These are phyloP conservation scores for Leishmania turanica DNA, from an alignment of 208 protist genomes.

Conservation along the genomic window DNA sequence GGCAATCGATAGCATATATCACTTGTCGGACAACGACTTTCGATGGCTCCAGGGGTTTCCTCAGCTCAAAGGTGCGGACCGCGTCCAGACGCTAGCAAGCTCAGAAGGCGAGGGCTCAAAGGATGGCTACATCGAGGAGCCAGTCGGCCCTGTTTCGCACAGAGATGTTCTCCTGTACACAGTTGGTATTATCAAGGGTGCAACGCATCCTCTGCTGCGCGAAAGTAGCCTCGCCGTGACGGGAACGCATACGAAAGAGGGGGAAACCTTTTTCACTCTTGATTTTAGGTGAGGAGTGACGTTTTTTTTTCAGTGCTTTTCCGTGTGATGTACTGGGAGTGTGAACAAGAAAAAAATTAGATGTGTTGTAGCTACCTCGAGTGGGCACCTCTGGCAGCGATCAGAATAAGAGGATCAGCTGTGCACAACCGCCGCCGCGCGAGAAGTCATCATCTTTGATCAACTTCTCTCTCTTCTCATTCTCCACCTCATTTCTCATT, in stretches of 20 bases:
- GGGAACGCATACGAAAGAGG: conserved; percentile 53
- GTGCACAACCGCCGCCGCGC: background rate
- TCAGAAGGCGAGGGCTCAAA: conserved; percentile 25
- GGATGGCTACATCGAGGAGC: conserved; percentile 8
- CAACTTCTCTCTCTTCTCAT: conserved; percentile 15
- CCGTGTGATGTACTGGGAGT: background rate
- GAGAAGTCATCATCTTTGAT: background rate
- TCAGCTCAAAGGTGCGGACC: conserved; percentile 29
- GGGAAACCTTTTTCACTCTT: conserved; percentile 70
- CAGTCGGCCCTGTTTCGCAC: conserved; percentile 29
- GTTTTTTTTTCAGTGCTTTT: background rate
- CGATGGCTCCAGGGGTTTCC: conserved; percentile 72
- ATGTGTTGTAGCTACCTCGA: background rate
- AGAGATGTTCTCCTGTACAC: conserved; percentile 67
- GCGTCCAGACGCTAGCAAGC: conserved; percentile 37
- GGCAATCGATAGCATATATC: conserved; percentile 66
- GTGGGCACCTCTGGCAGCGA: background rate
- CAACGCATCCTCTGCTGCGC: conserved; percentile 46
- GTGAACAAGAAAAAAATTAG: background rate
- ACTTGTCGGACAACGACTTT: conserved; percentile 62
- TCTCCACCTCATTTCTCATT: background rate
- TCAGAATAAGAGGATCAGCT: background rate
- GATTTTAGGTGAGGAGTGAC: conserved; percentile 41
- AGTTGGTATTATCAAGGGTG: conserved; percentile 58
- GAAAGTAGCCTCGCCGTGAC: conserved; percentile 35